A percentile compares a stretch with the other conserved stretches of the same genome.
phyloP scores from a whole-genome alignment of 177 flowering plant species.

The Vitis hybrid region DNA sequence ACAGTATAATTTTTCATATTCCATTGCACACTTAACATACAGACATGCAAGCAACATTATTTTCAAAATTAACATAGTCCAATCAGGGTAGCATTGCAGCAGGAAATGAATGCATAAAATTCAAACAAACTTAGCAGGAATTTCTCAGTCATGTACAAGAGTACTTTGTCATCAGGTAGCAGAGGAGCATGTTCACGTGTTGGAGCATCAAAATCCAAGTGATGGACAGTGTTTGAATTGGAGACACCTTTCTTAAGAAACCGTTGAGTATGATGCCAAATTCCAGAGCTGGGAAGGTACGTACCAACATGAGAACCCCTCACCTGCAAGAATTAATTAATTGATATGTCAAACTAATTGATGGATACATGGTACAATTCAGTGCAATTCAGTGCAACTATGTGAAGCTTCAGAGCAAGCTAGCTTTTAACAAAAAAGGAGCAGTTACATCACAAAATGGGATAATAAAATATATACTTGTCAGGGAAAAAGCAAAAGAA shows the following conservation, averaged over 20 bases:
- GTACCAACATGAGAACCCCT: constrained; percentile 91
- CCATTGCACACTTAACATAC: too few species aligned
- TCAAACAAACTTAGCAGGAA: not conserved
- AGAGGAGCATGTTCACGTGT: constrained; percentile 84
- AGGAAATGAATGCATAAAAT: too few species aligned
- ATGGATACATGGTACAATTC: not conserved
- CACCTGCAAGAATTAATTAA: constrained; percentile 49
- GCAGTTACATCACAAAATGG: not conserved
- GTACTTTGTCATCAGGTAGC: constrained; percentile 88
- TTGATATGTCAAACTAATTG: not conserved
- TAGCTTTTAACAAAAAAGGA: not conserved
- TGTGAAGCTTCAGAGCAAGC: constrained; percentile 8
- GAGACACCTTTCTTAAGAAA: constrained; percentile 63
- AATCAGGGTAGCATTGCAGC: too few species aligned
- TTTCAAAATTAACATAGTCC: too few species aligned
- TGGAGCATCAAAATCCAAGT: constrained; percentile 99
- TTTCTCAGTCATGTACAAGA: not conserved
- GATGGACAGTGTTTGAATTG: constrained; percentile 57
- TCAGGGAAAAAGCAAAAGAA: too few species aligned
- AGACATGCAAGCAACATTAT: too few species aligned
- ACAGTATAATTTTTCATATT: too few species aligned
- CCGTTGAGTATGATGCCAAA: constrained; percentile 94
- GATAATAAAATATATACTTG: not conserved
- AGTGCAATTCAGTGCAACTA: too few species aligned
- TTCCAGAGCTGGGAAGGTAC: constrained; percentile 81